Evolutionary conservation across 352 stramenopile genomes (phyloP).

Genomic region (Nothophytophthora sp.): DNA sequence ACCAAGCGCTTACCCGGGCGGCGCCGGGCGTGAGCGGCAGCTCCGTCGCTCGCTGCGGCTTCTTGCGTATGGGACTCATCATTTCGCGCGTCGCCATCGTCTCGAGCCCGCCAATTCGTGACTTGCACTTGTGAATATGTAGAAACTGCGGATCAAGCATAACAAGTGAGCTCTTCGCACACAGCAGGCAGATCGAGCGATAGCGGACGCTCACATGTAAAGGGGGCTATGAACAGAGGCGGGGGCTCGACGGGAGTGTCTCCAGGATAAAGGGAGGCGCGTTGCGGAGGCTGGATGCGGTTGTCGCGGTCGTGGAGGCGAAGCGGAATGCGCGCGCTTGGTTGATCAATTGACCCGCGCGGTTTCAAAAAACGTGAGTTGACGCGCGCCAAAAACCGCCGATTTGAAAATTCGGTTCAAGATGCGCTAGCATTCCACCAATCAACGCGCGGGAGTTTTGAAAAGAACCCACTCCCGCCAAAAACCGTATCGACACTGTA

Average conservation of each 20-base stretch:
- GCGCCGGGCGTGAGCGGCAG: constrained; percentile 23
- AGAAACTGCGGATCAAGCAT: no score
- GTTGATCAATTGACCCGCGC: constrained; percentile 5
- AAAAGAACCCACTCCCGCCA: constrained; percentile 32
- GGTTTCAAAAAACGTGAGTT: constrained; percentile 4
- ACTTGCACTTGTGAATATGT: no score
- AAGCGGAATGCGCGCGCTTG: constrained; percentile 3
- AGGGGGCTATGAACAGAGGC: no score
- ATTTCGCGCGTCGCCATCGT: constrained; percentile 35
- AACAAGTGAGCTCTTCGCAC: no score
- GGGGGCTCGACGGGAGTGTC: no score
- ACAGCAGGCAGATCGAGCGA: no score
- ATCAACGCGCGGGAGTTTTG: constrained; percentile 29
- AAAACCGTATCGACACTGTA: constrained; percentile 22
- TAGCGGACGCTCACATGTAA: no score
- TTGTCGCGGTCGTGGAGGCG: no score
- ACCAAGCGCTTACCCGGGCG: constrained; percentile 1
- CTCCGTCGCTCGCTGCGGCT: constrained; percentile 10
- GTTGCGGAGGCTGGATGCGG: constrained; percentile 1
- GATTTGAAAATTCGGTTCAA: no score
- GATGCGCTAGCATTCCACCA: no score
- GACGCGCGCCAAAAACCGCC: constrained; percentile 10
- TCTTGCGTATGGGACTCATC: constrained; percentile 43
- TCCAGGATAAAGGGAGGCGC: no score
- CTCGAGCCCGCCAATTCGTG: neutral